Evolutionary conservation across 495 filamentous ascomycete species (phyloP).

Genomic region (Trichoderma virens): DNA sequence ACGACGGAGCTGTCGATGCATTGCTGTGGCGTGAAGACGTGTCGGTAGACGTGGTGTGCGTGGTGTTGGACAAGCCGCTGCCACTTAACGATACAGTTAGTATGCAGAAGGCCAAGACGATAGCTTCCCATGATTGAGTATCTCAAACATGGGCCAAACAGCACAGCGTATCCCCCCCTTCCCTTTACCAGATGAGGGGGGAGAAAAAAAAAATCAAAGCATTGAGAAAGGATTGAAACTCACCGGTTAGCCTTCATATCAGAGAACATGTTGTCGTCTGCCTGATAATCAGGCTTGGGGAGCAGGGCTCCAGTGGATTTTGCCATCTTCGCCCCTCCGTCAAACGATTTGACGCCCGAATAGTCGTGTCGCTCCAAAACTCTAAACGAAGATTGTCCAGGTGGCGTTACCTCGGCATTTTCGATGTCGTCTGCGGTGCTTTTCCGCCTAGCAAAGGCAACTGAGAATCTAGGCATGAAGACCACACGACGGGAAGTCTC

Average conservation of each 20-base stretch:
- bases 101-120: background rate
- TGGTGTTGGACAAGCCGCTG: conserved; percentile 58
- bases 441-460: conserved; percentile 42
- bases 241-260: conserved; percentile 48
- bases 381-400: conserved; percentile 32
- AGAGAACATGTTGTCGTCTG: conserved; percentile 50
- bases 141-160: background rate
- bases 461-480: conserved; percentile 48
- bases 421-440: conserved; percentile 42
- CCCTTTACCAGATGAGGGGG: background rate
- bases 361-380: conserved; percentile 39
- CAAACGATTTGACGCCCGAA: conserved; percentile 31
- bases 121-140: background rate
- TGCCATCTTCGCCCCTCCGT: conserved; percentile 29
- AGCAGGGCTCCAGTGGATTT: conserved; percentile 15
- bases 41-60: conserved; percentile 53
- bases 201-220: background rate
- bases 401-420: conserved; percentile 30
- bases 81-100: conserved; percentile 36
- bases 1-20: conserved; percentile 65
- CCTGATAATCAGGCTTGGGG: conserved; percentile 23
- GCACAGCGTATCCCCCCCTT: background rate
- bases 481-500: background rate
- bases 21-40: conserved; percentile 66
- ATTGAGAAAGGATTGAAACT: conserved; percentile 18